Evolutionary conservation across 495 filamentous ascomycete genomes (phyloP).

Genomic region (Aspergillus steynii): DNA sequence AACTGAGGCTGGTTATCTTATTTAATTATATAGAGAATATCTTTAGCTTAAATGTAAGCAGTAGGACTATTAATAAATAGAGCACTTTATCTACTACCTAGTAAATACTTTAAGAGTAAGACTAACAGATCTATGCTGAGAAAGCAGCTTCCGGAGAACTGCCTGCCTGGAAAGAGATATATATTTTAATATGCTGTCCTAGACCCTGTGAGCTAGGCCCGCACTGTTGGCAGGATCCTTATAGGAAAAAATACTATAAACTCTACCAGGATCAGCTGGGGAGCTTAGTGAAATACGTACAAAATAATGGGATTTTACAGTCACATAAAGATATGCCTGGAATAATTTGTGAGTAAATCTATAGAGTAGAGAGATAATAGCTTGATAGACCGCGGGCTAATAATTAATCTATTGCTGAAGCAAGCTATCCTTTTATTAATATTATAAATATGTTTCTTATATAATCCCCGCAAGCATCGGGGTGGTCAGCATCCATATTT

Average conservation of each 20-base stretch:
- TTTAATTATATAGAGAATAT: background rate
- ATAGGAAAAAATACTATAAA: background rate
- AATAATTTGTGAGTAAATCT: no score
- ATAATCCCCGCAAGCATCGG: no score
- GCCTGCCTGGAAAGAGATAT: background rate
- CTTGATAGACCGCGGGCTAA: no score
- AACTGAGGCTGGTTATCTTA: background rate
- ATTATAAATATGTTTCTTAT: no score
- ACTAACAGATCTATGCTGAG: background rate
- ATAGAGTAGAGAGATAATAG: no score
- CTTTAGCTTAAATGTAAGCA: background rate
- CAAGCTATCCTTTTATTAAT: no score
- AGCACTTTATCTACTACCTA: background rate
- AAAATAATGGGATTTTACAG: background rate
- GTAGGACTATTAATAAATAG: background rate
- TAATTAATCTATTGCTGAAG: no score
- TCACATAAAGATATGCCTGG: background rate
- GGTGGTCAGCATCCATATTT: background rate
- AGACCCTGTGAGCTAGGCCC: background rate
- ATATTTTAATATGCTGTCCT: background rate
- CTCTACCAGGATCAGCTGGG: background rate
- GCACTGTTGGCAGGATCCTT: background rate
- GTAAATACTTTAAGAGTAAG: background rate
- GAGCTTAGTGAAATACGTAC: background rate
- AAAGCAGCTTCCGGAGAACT: background rate